Percentiles rank a stretch among this genome's conserved stretches.
Evolutionary conservation across 2,329 filamentous ascomycete genomes (phyloP).

Genomic region (Phialocephala subalpina): DNA sequence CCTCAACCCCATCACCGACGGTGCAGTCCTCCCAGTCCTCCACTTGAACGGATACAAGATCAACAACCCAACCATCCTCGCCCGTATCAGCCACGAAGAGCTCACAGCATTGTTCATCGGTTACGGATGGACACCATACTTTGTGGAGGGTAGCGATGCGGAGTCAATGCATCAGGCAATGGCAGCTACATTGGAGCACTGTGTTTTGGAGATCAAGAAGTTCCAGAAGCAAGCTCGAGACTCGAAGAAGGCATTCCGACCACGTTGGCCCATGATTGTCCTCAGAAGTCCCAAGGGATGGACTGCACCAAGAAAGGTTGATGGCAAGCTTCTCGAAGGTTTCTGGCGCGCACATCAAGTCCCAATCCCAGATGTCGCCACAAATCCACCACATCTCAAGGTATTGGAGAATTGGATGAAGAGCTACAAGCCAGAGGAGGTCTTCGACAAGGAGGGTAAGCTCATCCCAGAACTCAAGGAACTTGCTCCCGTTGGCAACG

Average conservation of each 20-base stretch:
- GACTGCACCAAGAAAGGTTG: constrained; percentile 77
- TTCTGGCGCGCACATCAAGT: constrained; percentile 84
- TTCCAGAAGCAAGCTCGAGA: constrained; percentile 77
- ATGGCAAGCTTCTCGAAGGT: constrained; percentile 75
- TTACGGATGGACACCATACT: constrained; percentile 82
- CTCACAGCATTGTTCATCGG: constrained; percentile 73
- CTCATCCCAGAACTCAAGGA: constrained; percentile 68
- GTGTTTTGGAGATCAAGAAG: constrained; percentile 72
- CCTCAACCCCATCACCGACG: constrained; percentile 80
- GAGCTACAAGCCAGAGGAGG: constrained; percentile 75
- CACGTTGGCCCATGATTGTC: constrained; percentile 81
- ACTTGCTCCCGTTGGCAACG: constrained; percentile 69
- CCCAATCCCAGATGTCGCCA: constrained; percentile 74
- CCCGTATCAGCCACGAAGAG: constrained; percentile 78
- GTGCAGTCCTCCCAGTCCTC: constrained; percentile 78
- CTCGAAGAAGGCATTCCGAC: constrained; percentile 72
- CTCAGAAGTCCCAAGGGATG: constrained; percentile 82
- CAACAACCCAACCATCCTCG: constrained; percentile 79
- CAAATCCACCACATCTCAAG: constrained; percentile 71
- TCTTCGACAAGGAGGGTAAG: constrained; percentile 71
- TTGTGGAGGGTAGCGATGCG: constrained; percentile 78
- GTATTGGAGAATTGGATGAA: constrained; percentile 80
- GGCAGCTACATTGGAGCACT: constrained; percentile 78
- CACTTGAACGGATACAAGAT: constrained; percentile 89
- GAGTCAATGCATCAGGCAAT: constrained; percentile 84